These are phyloP conservation scores for Scleroderma bovista DNA, from an alignment of 768 basidiomycete species.

Conservation along the genomic window DNA sequence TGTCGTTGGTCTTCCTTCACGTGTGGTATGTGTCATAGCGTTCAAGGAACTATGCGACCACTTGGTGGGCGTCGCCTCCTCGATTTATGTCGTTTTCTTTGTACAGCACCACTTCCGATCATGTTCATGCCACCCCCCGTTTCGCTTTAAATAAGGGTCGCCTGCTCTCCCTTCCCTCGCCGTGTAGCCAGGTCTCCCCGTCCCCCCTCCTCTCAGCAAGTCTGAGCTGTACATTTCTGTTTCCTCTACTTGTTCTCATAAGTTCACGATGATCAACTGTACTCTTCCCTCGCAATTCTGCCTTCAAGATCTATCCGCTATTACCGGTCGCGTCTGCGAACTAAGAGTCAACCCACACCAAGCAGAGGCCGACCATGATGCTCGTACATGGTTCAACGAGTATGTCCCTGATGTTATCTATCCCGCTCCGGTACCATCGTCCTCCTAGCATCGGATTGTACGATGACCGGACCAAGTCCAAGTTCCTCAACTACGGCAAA, in stretches of 20 bases:
- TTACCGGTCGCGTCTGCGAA: constrained; percentile 33
- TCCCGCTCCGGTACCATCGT: background rate
- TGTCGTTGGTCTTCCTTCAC: constrained; percentile 26
- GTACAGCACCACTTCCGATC: constrained; percentile 15
- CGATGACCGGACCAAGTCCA: constrained; percentile 29
- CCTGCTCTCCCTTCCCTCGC: constrained; percentile 2
- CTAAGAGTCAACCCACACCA: constrained; percentile 29
- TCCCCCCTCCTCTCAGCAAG: constrained; percentile 19
- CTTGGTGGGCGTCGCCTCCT: constrained; percentile 20
- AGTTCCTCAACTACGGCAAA: constrained; percentile 33
- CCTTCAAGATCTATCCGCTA: constrained; percentile 31
- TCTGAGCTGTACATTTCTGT: constrained; percentile 19
- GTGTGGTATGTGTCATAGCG: constrained; percentile 28
- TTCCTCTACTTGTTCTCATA: constrained; percentile 6
- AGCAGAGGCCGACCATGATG: constrained; percentile 28
- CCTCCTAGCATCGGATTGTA: constrained; percentile 28
- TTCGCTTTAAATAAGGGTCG: constrained; percentile 25
- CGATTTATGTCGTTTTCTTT: constrained; percentile 22
- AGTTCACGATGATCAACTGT: constrained; percentile 24
- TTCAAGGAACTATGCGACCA: constrained; percentile 23
- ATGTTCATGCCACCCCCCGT: constrained; percentile 13
- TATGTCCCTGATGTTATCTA: constrained; percentile 2
- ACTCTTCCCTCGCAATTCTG: constrained; percentile 32
- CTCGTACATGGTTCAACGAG: constrained; percentile 33
- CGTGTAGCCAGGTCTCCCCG: constrained; percentile 6